phyloP scores from a whole-genome alignment of 2,329 filamentous ascomycete species.

The Phialemoniopsis sp. region DNA sequence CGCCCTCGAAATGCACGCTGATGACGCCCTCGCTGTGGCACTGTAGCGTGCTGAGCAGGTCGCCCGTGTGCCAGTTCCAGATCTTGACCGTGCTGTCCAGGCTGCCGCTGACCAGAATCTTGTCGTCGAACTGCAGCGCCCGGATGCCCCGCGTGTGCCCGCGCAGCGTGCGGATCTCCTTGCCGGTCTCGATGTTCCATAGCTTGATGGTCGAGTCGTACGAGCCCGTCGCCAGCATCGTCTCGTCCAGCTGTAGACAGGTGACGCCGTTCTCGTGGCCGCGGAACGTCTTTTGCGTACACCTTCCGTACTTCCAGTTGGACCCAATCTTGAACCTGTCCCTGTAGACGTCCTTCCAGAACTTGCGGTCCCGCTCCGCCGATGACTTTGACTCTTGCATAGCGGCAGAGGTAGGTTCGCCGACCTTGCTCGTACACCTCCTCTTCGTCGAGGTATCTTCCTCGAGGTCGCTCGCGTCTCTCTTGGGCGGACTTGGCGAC shows the following conservation, averaged over 20 bases:
- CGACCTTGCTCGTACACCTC: conserved; percentile 19
- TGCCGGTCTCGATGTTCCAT: conserved; percentile 87
- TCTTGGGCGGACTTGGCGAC: conserved; percentile 21
- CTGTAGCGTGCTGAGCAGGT: conserved; percentile 75
- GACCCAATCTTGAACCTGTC: conserved; percentile 91
- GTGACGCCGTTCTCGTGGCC: conserved; percentile 84
- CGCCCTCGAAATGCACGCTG: conserved; percentile 80
- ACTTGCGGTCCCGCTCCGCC: conserved; percentile 35
- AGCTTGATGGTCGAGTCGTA: conserved; percentile 96
- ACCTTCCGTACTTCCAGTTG: conserved; percentile 96
- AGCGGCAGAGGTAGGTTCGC: background rate
- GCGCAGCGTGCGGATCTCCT: conserved; percentile 77
- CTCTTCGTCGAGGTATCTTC: conserved; percentile 25
- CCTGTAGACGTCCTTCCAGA: conserved; percentile 96
- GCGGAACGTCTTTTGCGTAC: conserved; percentile 76
- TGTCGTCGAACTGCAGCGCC: conserved; percentile 88
- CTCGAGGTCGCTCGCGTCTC: conserved; percentile 20
- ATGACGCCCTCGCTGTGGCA: conserved; percentile 82
- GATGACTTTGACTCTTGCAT: conserved; percentile 6
- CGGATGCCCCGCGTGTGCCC: conserved; percentile 84
- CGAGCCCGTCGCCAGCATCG: conserved; percentile 82
- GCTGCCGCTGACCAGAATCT: conserved; percentile 85
- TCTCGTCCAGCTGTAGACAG: conserved; percentile 70
- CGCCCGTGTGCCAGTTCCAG: conserved; percentile 95
- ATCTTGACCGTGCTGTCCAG: conserved; percentile 85